phyloP scores from a whole-genome alignment of 1,139 yeast genomes.

The Eremothecium cymbalariae region DNA sequence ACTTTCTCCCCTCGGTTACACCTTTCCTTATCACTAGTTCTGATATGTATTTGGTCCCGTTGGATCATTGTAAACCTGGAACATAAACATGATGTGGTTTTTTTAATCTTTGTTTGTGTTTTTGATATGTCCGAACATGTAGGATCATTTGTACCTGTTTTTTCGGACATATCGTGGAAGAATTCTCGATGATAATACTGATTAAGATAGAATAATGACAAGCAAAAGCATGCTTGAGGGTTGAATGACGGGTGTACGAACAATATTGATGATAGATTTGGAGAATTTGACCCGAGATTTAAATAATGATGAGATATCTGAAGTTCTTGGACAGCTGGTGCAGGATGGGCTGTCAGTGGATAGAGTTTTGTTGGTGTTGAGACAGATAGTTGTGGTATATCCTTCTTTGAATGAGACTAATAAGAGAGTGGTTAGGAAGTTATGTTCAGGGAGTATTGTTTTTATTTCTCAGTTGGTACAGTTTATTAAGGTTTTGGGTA shows the following conservation, averaged over 20 bases:
- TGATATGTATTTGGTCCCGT: background rate
- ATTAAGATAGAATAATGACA: no score
- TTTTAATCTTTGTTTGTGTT: conserved; percentile 6
- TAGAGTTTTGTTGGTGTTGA: conserved; percentile 16
- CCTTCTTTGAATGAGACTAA: conserved; percentile 16
- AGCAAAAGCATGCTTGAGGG: no score
- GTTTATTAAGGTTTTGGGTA: conserved; percentile 12
- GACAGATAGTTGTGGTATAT: conserved; percentile 21
- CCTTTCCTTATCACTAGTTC: background rate
- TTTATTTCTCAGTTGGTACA: conserved; percentile 15
- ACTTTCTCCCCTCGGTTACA: no score
- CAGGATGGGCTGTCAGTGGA: conserved; percentile 10
- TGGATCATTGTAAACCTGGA: background rate
- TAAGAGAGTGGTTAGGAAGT: conserved; percentile 6
- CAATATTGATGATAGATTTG: no score
- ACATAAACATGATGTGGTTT: conserved; percentile 4
- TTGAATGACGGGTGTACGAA: no score
- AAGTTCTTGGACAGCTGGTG: conserved; percentile 9
- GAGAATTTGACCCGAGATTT: no score
- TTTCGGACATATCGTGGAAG: no score
- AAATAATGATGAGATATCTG: conserved; percentile 5
- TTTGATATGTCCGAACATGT: conserved; percentile 4
- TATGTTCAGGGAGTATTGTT: conserved; percentile 11
- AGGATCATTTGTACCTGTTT: background rate
- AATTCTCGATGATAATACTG: no score